These are phyloP conservation scores for Pseudogymnoascus sp. DNA, from an alignment of 2,329 filamentous ascomycete species.

Conservation along the genomic window DNA sequence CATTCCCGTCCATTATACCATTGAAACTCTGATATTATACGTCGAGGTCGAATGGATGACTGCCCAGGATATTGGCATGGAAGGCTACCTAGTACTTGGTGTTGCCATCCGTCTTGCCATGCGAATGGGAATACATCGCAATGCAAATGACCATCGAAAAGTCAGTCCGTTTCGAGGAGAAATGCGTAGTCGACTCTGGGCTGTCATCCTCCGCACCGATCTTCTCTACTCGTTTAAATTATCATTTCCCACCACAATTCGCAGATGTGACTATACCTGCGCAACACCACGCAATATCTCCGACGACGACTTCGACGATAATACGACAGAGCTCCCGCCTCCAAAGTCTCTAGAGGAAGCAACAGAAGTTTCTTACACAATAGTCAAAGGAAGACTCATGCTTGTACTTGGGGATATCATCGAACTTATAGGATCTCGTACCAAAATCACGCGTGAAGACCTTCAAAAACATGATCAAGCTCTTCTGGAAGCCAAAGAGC, in stretches of 20 bases:
- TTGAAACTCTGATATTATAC: conserved; percentile 12
- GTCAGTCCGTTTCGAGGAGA: conserved; percentile 10
- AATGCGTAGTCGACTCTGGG: conserved; percentile 11
- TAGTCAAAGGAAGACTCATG: conserved; percentile 9
- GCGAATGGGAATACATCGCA: conserved; percentile 12
- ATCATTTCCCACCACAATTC: conserved; percentile 8
- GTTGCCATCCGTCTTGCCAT: conserved; percentile 10
- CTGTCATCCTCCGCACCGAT: conserved; percentile 7
- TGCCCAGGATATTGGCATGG: conserved; percentile 10
- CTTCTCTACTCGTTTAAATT: conserved; percentile 10
- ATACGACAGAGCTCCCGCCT: conserved; percentile 8
- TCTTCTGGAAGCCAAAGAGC: background rate
- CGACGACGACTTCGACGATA: conserved; percentile 8
- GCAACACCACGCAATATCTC: conserved; percentile 7
- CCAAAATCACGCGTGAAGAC: background rate
- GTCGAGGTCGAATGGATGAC: conserved; percentile 13
- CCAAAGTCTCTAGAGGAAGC: conserved; percentile 3
- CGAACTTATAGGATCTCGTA: conserved; percentile 5
- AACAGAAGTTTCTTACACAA: conserved; percentile 10
- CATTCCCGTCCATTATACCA: conserved; percentile 10
- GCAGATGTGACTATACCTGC: conserved; percentile 6
- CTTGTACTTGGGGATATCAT: conserved; percentile 10
- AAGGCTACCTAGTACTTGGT: conserved; percentile 11
- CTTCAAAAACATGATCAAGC: conserved; percentile 6
- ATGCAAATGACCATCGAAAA: conserved; percentile 5